Evolutionary conservation across 1,284 basidiomycete species (phyloP), one percentile per base, ranked within the genome.

Genomic region (Malassezia equina): DNA sequence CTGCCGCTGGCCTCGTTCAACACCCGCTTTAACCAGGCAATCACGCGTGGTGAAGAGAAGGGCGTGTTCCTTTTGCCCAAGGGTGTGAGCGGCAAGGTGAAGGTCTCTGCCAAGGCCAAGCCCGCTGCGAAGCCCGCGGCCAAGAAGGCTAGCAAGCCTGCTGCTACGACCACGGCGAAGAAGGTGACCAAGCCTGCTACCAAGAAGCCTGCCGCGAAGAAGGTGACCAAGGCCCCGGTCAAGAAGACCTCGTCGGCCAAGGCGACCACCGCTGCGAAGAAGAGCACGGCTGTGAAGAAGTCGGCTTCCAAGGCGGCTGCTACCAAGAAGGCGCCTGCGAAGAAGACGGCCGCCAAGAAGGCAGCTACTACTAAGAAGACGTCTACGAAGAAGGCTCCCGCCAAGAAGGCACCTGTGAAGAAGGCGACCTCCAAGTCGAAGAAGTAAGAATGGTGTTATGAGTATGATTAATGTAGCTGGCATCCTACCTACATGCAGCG

Each of bases 51-150:
- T 61, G 82, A 81, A 45, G 85, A 88, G 75, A 88, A 86, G 75
- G 82, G 83, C 51, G 78, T 84, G 64, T 89, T 94, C 72, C 77
- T 82, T 48, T 81, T 91, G 46, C 90, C 90, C 71, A 93, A 91
- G 81, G 90, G 89, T 39, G 69, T 75, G 59, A 76, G 77, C 40
- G 89, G 89, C 49, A 84, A 85, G 66, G 86, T 93, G 59, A 91
- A 90, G 78, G 78, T 83, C 39, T 80, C 86, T 41, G 68, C 77
- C 83, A 82, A 77, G 74, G 55, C 52, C 53, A 60, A 62, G 57
- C 82, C 84, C 78, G 65, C 76, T 19, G 79, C 80, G 68, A 58
- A 43, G 57, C 41, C 51, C 29, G 27, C 24, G 23, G 33, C 19
- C 44, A 54, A 57, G 52, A 61, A 65, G 44, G 63, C 64, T 32